Percentiles rank a stretch among this genome's conserved stretches.
Conservation (phyloP, 1,284 basidiomycete species). For the Ceratobasidium theobromae region DNA sequence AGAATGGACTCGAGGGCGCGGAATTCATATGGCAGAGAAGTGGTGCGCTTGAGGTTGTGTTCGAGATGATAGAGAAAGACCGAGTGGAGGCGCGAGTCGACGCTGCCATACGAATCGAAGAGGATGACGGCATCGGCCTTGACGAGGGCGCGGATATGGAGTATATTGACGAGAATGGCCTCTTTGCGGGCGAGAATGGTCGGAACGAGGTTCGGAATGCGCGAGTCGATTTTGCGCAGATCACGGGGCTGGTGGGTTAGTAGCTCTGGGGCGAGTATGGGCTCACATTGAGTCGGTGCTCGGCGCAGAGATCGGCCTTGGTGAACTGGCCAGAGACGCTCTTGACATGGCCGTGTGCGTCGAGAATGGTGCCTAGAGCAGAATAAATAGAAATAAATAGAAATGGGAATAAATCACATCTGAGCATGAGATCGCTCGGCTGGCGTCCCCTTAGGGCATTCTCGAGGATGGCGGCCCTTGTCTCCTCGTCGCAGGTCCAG, state of each 20-base stretch:
- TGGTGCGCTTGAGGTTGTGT: constrained; percentile 73
- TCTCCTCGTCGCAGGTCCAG: constrained; percentile 59
- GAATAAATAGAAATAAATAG: constrained; percentile 28
- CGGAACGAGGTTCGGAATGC: constrained; percentile 91
- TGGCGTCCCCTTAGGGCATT: constrained; percentile 80
- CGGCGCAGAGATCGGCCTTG: constrained; percentile 82
- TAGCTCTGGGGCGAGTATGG: not conserved
- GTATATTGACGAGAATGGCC: constrained; percentile 88
- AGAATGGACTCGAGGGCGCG: constrained; percentile 88
- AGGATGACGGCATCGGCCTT: constrained; percentile 91
- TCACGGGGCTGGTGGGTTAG: constrained; percentile 76
- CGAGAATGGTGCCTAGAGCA: constrained; percentile 76
- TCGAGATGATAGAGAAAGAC: constrained; percentile 88
- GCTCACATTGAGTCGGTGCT: constrained; percentile 85
- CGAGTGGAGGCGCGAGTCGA: constrained; percentile 81
- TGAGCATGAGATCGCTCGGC: constrained; percentile 76
- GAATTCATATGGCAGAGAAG: constrained; percentile 83
- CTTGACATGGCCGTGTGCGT: constrained; percentile 81
- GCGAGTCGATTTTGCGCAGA: constrained; percentile 93
- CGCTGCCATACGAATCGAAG: constrained; percentile 87
- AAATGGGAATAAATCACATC: constrained; percentile 52
- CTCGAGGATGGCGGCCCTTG: constrained; percentile 70
- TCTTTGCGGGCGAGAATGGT: constrained; percentile 88
- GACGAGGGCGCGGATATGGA: constrained; percentile 92
- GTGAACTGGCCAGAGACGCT: constrained; percentile 90